phyloP scores from a whole-genome alignment of 2,329 filamentous ascomycete genomes.

The Phialophora macrospora region DNA sequence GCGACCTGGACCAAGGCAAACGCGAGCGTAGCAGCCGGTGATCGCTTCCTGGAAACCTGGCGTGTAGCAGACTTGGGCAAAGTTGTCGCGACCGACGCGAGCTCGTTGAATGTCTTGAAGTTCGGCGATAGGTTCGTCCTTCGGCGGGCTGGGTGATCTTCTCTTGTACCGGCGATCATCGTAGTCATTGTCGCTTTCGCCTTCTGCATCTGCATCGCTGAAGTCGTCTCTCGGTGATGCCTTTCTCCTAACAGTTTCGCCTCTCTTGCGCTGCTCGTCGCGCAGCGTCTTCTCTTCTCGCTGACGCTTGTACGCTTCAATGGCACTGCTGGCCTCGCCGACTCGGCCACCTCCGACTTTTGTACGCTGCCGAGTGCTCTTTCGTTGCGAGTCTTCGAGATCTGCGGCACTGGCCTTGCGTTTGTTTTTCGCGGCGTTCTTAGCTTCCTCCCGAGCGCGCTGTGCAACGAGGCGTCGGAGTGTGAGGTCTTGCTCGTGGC shows the following conservation, averaged over 20 bases:
- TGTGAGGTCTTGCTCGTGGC: conserved; percentile 78
- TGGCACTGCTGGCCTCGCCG: conserved; percentile 70
- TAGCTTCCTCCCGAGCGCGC: conserved; percentile 66
- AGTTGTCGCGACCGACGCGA: conserved; percentile 81
- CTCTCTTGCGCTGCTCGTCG: conserved; percentile 54
- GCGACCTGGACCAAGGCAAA: conserved; percentile 78
- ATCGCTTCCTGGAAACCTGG: conserved; percentile 85
- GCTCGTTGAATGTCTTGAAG: conserved; percentile 83
- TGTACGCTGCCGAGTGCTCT: conserved; percentile 73
- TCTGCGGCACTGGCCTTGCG: conserved; percentile 81
- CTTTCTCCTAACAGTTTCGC: conserved; percentile 53
- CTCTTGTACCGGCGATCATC: conserved; percentile 60
- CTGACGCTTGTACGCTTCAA: conserved; percentile 71
- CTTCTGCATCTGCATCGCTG: conserved; percentile 66
- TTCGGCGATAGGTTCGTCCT: conserved; percentile 71
- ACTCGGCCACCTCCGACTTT: conserved; percentile 68
- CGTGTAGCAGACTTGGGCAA: conserved; percentile 90
- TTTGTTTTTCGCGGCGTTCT: conserved; percentile 60
- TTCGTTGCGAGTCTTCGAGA: conserved; percentile 75
- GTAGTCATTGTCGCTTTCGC: conserved; percentile 81
- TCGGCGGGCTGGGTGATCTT: conserved; percentile 57
- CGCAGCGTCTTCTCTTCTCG: conserved; percentile 63
- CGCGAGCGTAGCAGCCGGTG: conserved; percentile 80
- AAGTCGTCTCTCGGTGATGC: conserved; percentile 62
- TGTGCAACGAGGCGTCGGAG: conserved; percentile 76